Evolutionary conservation across 371 early-diverging fungal species (phyloP), one percentile per base, ranked within the genome.

Genomic region (Fennellomyces sp.): DNA sequence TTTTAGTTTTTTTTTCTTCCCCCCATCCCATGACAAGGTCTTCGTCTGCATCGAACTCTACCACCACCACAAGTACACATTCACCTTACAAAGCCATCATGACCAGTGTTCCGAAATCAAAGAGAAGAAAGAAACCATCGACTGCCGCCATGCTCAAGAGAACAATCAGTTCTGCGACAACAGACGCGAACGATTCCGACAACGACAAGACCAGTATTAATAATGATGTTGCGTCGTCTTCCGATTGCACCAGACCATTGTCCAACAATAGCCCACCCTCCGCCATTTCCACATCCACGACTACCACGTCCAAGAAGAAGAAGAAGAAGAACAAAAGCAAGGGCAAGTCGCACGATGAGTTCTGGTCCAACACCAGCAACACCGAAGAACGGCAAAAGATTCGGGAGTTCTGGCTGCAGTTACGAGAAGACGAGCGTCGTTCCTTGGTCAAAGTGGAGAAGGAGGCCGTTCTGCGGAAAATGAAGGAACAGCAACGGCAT

Each of bases 401-500:
- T 63, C 85, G 95, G 39, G 92, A 93, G 59, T 96, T 94, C 67
- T 96, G 97, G 97, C 73, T 95, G 41, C 88, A 89, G 33, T 73
- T 96, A 17, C 84, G 88, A 51, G 94, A 95, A 66, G 87, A 88
- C 19, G 94, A 96, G 65, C 85, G 95, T 27, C 79, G 91, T 38
- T 84, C 87, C 4, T 76, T 96, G 25, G 92, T 95, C 12, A 87
- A 91, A 61, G 86, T 93, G 15, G 97, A 96, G 68, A 94, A 94
- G 70, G 94, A 94, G 60, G 91, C 94, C 15, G 95, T 96, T 0
- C 72, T 94, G 56, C 87, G 88, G 64, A 94, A 93, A 72, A 93
- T 96, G 86, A 92, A 92, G 71, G 95, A 96, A 69, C 95, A 96
- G 69, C 94, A 94, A 74, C 89, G 90, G 63, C 91, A 93, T 69